Evolutionary conservation across 805 yeast species (phyloP), one percentile per base, ranked within the genome.

Genomic region (Phaffomyces thermotolerans): DNA sequence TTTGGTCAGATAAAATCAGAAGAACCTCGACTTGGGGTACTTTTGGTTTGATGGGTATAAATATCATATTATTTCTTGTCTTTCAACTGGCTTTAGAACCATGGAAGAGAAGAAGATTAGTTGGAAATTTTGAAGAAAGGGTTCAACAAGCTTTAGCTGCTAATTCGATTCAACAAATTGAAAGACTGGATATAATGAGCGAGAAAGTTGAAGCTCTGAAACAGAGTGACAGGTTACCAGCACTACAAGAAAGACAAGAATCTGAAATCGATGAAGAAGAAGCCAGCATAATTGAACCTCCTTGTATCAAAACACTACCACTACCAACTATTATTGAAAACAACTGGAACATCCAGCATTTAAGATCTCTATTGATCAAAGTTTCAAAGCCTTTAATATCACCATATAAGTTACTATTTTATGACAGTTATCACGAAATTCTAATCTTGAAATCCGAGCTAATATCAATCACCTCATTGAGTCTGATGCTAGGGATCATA

Each of bases 21-120:
- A 76, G 90, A 51, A 88, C 95, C 6, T 86, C 96, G 6, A 90
- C 98, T 0, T 93, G 96, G 95, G 99, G 98, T 3, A 93, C 99
- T 0, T 79, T 93, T 73, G 67, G 81, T 4, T 70, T 93, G 36
- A 88, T 90, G 95, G 93, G 88, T 1, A 74, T 88, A 50, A 93
- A 93, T 65, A 73, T 91, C 23, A 41, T 84, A 8, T 62, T 95
- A 24, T 89, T 93, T 51, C 57, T 89, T 4, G 68, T 85, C 7
- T 93, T 95, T 15, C 96, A 95, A 51, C 68, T 93, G 52, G 71
- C 89, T 1, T 77, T 93, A 39, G 99, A 93, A 66, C 99, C 99
- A 0, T 88, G 96, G 91, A 93, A 89, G 58, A 69, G 99, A 50
- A 69, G 78, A 45, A 69, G 90, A 44, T 66, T 93, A 47, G 95